phyloP scores from a whole-genome alignment of 345 rosid species.

The Gossypium sturtianum region DNA sequence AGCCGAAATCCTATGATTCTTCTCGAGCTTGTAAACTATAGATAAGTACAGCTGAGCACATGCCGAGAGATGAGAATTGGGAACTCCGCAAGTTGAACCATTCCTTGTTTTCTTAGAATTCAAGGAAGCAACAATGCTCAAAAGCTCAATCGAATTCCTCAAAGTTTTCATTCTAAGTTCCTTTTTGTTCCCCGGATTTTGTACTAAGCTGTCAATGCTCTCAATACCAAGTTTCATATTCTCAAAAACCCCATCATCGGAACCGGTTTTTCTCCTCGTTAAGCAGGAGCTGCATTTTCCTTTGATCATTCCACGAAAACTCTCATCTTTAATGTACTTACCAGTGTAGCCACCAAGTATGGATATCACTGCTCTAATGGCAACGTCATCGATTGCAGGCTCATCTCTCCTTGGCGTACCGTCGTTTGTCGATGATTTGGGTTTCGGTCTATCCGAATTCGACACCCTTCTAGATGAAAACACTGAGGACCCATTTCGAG shows the following conservation, averaged over 20 bases:
- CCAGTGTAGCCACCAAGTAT: constrained; percentile 51
- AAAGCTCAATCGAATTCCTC: constrained; percentile 31
- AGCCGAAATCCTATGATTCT: constrained; percentile 43
- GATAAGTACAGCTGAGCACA: constrained; percentile 56
- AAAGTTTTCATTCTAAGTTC: constrained; percentile 24
- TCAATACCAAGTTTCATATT: constrained; percentile 38
- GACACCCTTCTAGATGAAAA: constrained; percentile 26
- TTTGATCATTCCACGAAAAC: constrained; percentile 32
- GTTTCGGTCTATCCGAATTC: constrained; percentile 18
- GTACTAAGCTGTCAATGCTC: constrained; percentile 35
- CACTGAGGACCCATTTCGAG: constrained; percentile 23
- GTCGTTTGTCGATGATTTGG: not conserved
- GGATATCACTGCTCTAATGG: constrained; percentile 43
- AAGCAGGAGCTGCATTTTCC: constrained; percentile 37
- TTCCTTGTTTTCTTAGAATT: constrained; percentile 33
- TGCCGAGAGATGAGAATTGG: constrained; percentile 53
- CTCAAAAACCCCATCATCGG: constrained; percentile 25
- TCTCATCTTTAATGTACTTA: constrained; percentile 36
- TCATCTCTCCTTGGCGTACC: constrained; percentile 19
- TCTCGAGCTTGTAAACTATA: constrained; percentile 50
- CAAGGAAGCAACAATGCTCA: constrained; percentile 43
- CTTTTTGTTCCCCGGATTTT: constrained; percentile 15
- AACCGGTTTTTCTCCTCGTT: constrained; percentile 17
- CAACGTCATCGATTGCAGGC: constrained; percentile 45
- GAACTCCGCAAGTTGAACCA: constrained; percentile 40